phyloP scores from a whole-genome alignment of 1,284 basidiomycete genomes.

The Ustilago loliicola region DNA sequence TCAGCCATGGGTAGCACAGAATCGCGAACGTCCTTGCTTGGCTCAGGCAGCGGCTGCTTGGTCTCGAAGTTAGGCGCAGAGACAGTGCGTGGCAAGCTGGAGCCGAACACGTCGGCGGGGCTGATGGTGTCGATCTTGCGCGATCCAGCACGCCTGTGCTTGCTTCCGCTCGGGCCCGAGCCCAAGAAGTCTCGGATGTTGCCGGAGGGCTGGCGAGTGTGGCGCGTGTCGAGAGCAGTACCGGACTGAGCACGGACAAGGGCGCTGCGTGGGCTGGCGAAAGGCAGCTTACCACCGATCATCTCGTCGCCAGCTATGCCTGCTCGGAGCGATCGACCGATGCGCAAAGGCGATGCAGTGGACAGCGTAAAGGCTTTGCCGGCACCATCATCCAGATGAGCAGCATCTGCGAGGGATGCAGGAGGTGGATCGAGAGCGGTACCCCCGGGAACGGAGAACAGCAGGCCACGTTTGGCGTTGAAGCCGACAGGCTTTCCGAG shows the following conservation, averaged over 20 bases:
- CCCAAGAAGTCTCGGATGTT: constrained; percentile 46
- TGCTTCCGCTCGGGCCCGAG: constrained; percentile 17
- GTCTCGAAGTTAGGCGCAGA: constrained; percentile 32
- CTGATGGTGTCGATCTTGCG: constrained; percentile 65
- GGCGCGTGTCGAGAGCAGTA: constrained; percentile 28
- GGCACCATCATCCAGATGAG: constrained; percentile 26
- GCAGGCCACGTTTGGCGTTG: constrained; percentile 50
- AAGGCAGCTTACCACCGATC: constrained; percentile 47
- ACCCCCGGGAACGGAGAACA: constrained; percentile 42
- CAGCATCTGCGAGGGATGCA: constrained; percentile 43
- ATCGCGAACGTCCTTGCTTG: constrained; percentile 38
- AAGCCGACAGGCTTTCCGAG: constrained; percentile 34
- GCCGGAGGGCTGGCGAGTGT: constrained; percentile 38
- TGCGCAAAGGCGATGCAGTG: constrained; percentile 36
- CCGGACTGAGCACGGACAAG: constrained; percentile 54
- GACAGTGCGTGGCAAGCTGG: constrained; percentile 41
- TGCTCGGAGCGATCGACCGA: constrained; percentile 26
- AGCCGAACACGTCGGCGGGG: constrained; percentile 66
- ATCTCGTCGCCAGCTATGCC: constrained; percentile 38
- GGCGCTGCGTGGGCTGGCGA: constrained; percentile 49
- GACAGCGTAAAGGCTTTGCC: constrained; percentile 24
- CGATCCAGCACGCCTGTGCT: constrained; percentile 39
- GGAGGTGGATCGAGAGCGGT: constrained; percentile 44
- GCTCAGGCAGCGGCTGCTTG: constrained; percentile 34
- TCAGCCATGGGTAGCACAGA: constrained; percentile 12